Evolutionary conservation across 2,329 filamentous ascomycete species (phyloP), one percentile per base, ranked within the genome.

Genomic region (Lasiodiplodia sp.): DNA sequence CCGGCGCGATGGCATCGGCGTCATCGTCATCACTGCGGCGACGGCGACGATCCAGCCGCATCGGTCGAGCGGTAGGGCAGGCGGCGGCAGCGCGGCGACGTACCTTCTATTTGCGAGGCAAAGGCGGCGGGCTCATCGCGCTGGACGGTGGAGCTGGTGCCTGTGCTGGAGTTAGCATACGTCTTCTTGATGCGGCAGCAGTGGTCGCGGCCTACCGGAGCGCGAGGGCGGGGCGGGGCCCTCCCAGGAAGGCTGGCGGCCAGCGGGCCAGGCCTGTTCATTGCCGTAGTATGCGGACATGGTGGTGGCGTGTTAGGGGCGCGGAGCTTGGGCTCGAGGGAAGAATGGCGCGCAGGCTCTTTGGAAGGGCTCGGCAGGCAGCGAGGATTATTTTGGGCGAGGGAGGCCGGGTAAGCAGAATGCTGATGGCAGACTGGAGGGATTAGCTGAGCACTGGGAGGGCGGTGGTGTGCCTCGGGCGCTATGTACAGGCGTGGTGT

Each of bases 101-200:
- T 91, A 96, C 92, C 92, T 84, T 97, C 94, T 80, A 97, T 91
- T 82, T 97, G 94, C 79, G 92, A 91, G 73, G 89, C 89, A 79
- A 97, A 97, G 69, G 94, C 93, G 76, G 86, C 84, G 69, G 88
- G 86, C 70, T 96, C 93, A 73, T 95, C 92, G 63, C 81, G 78
- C 72, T 85, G 85, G 73, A 84, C 79, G 38, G 91, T 90, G 69
- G 91, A 94, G 80, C 87, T 93, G 71, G 92, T 88, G 81, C 91
- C 92, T 93, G 80, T 71, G 72, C 75, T 72, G 28, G 11, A 52
- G 75, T 81, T 77, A 77, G 10, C 44, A 11, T 47, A 7, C 18
- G 44, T 73, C 75, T 69, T 62, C 16, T 28, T 40, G 23, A 31
- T 23, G 18, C 40, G 37, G 69, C 38, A 58, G 68, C 68, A 68